Percentiles rank a stretch among this genome's conserved stretches.
phyloP scores from a whole-genome alignment of 78 protist genomes.

The Pelomyxa schiedti region DNA sequence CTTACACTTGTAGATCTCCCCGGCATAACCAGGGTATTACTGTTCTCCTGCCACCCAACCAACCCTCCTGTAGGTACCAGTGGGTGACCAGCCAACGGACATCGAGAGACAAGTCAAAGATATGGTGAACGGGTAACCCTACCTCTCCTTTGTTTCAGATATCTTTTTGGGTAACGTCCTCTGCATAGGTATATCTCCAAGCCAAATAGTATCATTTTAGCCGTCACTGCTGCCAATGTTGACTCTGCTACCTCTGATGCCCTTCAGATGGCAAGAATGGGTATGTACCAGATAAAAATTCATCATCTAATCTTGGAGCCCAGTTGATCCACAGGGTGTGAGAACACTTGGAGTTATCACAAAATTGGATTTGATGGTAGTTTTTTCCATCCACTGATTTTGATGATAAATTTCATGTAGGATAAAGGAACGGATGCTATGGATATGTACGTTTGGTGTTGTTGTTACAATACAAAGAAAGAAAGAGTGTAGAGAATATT shows the following conservation, averaged over 20 bases:
- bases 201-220: conserved; percentile 85
- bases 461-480: too few relatives aligned
- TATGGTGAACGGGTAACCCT: conserved; percentile 69
- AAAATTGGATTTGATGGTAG: conserved; percentile 92
- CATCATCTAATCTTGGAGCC: conserved; percentile 29
- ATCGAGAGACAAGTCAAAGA: conserved; percentile 66
- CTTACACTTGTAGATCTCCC: conserved; percentile 94
- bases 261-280: too few relatives aligned
- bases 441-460: too few relatives aligned
- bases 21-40: conserved; percentile 68
- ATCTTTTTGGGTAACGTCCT: too few relatives aligned
- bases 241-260: conserved; percentile 94
- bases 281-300: too few relatives aligned
- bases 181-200: too few relatives aligned
- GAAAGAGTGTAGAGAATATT: too few relatives aligned
- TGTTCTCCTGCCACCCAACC: too few relatives aligned
- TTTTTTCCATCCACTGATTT: too few relatives aligned
- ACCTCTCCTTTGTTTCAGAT: too few relatives aligned
- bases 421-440: conserved; percentile 88
- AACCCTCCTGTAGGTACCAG: conserved; percentile 48
- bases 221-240: conserved; percentile 90
- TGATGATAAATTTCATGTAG: too few relatives aligned
- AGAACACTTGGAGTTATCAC: conserved; percentile 82
- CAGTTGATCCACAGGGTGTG: conserved; percentile 54
- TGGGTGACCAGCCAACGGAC: conserved; percentile 89